Evolutionary conservation across 2,329 filamentous ascomycete species (phyloP), one percentile per base, ranked within the genome.

Genomic region (Neobulgaria alba): DNA sequence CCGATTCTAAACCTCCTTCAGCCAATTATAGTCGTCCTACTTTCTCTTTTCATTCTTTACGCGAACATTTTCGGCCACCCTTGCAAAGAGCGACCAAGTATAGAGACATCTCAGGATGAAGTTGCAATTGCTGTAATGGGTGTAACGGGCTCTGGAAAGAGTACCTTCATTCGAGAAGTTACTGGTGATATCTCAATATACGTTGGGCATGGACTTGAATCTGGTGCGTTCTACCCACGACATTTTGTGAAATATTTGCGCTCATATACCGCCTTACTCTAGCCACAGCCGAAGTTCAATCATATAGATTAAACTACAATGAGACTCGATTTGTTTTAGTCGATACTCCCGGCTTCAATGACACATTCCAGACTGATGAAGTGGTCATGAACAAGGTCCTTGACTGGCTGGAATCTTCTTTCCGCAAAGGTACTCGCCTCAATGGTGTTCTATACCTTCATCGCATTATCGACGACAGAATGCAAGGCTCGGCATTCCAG

Each of bases 311-410:
- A 5, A 5, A 16, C 16, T 14, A 10, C 12, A 18, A 16, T 16
- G 32, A 16, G 10, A 16, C 15, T 12, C 17, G 20, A 4, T 19
- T 35, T n/a, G 20, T 19, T 8, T 18, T 35, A n/a, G 33, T 35
- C n/a, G 33, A 35, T n/a, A 19, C 33, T 18, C 33, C 33, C 18
- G 33, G 33, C 17, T 35, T 35, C 17, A 35, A 35, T 21, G 33
- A 35, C 18, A 35, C 33, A 18, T 35, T 35, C 33, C 15, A 19
- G 12, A 19, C n/a, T 18, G 33, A 35, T 18, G 15, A 18, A 8
- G 33, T 18, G 18, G 20, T 35, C n/a, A 15, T 35, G 8, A 20
- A 8, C 16, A 18, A 35, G 7, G 20, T 35, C 4, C n/a, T 18
- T 12, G 17, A 35, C 14, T 35, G 33, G 33, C 17, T 35, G 19